Conservation (phyloP, 805 yeast species). For the Starmera caribaea region DNA sequence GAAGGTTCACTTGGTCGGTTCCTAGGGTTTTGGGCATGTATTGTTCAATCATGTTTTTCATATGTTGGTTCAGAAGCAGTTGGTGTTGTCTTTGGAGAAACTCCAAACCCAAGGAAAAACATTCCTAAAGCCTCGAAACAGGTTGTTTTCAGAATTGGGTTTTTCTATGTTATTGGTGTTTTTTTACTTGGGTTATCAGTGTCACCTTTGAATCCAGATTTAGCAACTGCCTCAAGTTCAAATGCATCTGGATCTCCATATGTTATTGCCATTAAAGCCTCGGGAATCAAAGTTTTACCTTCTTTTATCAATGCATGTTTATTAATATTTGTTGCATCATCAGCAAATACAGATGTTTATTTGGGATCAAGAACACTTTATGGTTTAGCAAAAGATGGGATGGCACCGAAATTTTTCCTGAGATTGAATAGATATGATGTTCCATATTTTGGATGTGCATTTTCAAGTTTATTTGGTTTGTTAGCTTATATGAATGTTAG, state of each 20-base stretch:
- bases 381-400: conserved; percentile 38
- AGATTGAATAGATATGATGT: conserved; percentile 45
- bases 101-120: conserved; percentile 35
- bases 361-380: conserved; percentile 25
- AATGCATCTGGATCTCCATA: conserved; percentile 39
- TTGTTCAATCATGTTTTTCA: conserved; percentile 43
- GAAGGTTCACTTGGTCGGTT: conserved; percentile 34
- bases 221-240: conserved; percentile 27
- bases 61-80: conserved; percentile 42
- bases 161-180: conserved; percentile 42
- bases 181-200: conserved; percentile 50
- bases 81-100: conserved; percentile 40
- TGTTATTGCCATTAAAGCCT: conserved; percentile 38
- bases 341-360: conserved; percentile 21
- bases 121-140: conserved; percentile 45
- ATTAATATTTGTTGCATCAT: conserved; percentile 32
- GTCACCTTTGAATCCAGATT: conserved; percentile 35
- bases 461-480: conserved; percentile 41
- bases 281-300: conserved; percentile 37
- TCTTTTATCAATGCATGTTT: conserved; percentile 39
- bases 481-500: conserved; percentile 61
- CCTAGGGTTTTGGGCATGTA: conserved; percentile 42
- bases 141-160: conserved; percentile 43
- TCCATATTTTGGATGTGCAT: conserved; percentile 41
- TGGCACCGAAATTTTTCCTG: conserved; percentile 39